Base-by-base conservation (phyloP, 345 rosid genomes). In the Dovyalis caffra region DNA sequence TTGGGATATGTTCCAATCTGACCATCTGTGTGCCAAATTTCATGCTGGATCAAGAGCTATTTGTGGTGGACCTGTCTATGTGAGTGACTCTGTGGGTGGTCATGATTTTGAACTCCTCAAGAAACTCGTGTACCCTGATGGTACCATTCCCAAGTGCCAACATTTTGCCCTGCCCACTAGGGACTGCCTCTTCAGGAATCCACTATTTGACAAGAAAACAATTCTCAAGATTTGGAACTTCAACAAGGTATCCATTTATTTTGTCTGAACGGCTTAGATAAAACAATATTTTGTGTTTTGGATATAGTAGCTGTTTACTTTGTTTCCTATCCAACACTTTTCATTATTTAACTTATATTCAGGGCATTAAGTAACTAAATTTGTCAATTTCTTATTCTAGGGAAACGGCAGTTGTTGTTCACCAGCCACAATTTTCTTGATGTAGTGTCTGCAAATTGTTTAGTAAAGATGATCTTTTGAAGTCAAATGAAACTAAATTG, bases 1-100 rank as follows among this genome's bases (percentile, higher is more conserved):
- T 71, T 92, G 98, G 98, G 98, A 94, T 69, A 94, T 94, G 97
- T 94, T 94, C 83, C 97, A 94, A 64, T 94, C 98, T 7, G 97
- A 92, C 67, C 98, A 94, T 70, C 74, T 70, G 53, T 91, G 97
- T 71, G 97, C 98, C 70, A 86, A 94, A 77, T 94, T 83, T 69
- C 98, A 94, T 53, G 95, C 97, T 1, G 97, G 91, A 0, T 90
- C 97, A 15, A 79, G 97, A 77, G 95, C 97, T 67, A 92, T 94
- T 64, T 94, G 89, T 6, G 98, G 98, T 16, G 98, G 98, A 11
- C 97, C 97, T 0, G 74, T 94, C 26, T 94, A 94, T 33, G 85
- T 94, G 1, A 94, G 97, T 60, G 98, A 94, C 77, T 88, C 88
- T 2, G 80, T 92, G 15, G 91, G 90, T 0, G 78, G 89, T 4